Evolutionary conservation across 2,329 filamentous ascomycete species (phyloP).

Genomic region (Cladosporium sp.): DNA sequence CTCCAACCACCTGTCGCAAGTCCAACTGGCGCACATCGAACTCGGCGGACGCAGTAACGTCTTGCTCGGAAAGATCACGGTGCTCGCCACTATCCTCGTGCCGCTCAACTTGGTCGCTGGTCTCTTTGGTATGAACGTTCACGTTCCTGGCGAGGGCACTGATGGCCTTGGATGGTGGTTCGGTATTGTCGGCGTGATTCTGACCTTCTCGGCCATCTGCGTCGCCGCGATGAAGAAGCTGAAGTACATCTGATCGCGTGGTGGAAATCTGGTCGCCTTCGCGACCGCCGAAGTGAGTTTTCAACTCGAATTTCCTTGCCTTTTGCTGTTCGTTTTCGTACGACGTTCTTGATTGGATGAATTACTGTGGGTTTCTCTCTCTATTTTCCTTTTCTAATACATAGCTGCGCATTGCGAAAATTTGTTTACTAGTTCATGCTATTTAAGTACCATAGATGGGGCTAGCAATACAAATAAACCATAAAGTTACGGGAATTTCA

Average conservation of each 20-base stretch:
- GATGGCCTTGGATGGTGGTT: conserved; percentile 53
- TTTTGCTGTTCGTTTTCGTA: background rate
- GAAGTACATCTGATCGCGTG: conserved; percentile 33
- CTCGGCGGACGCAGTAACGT: conserved; percentile 85
- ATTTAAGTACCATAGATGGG: too few relatives aligned
- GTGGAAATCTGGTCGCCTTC: background rate
- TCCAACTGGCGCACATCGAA: conserved; percentile 85
- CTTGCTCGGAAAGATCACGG: conserved; percentile 89
- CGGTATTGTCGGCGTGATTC: conserved; percentile 55
- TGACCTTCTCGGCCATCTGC: conserved; percentile 37
- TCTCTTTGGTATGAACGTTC: conserved; percentile 83
- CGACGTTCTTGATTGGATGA: too few relatives aligned
- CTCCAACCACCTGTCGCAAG: conserved; percentile 91
- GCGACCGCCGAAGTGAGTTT: background rate
- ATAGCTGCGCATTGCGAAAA: background rate
- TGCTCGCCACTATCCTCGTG: conserved; percentile 91
- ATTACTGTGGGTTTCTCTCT: background rate
- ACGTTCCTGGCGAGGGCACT: conserved; percentile 57
- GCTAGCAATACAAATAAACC: too few relatives aligned
- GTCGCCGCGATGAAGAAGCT: conserved; percentile 39
- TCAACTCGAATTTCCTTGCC: background rate
- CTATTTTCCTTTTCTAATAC: background rate
- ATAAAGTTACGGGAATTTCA: too few relatives aligned
- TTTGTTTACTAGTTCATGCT: background rate
- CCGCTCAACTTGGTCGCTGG: conserved; percentile 89